Conservation (phyloP, 257 asterid species). For the Lavandula angustifolia region DNA sequence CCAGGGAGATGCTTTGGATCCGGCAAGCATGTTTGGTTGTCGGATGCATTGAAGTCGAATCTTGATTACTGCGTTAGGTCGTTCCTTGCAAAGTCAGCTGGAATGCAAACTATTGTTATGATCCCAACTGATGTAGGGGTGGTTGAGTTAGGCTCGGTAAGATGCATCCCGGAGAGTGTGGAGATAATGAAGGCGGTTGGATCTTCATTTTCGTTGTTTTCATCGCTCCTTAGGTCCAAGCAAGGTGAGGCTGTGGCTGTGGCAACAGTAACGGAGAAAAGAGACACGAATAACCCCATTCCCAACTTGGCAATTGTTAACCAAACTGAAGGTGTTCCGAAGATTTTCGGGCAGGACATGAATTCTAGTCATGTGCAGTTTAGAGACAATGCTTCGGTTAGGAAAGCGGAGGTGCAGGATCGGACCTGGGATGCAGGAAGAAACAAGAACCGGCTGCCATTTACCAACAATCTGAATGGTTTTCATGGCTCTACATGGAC, state of each 20-base stretch:
- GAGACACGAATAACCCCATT: slow-evolving; percentile 30
- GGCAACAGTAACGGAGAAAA: slow-evolving; percentile 40
- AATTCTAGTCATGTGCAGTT: slow-evolving; percentile 36
- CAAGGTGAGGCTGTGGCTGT: slow-evolving; percentile 39
- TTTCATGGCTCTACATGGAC: slow-evolving; percentile 47
- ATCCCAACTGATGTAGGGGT: slow-evolving; percentile 89
- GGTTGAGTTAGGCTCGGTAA: slow-evolving; percentile 87
- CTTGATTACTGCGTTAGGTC: slow-evolving; percentile 78
- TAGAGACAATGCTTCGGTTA: slow-evolving; percentile 46
- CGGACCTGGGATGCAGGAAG: slow-evolving; percentile 38
- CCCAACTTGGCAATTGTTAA: slow-evolving; percentile 40
- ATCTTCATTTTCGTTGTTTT: slow-evolving; percentile 61
- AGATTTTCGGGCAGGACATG: slow-evolving; percentile 74
- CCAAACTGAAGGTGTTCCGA: slow-evolving; percentile 44
- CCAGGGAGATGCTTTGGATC: slow-evolving; percentile 80
- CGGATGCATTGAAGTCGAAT: slow-evolving; percentile 50
- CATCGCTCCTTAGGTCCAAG: slow-evolving; percentile 47
- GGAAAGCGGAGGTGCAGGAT: slow-evolving; percentile 46
- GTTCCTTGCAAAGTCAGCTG: slow-evolving; percentile 78
- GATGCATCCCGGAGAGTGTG: slow-evolving; percentile 62
- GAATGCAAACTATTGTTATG: slow-evolving; percentile 81
- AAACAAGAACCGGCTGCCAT: slow-evolving; percentile 45
- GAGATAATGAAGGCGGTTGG: slow-evolving; percentile 56
- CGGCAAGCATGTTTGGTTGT: slow-evolving; percentile 67
- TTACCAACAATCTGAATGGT: slow-evolving; percentile 47